Conservation (phyloP, 2,329 filamentous ascomycete genomes). For the Neonectria magnoliae region DNA sequence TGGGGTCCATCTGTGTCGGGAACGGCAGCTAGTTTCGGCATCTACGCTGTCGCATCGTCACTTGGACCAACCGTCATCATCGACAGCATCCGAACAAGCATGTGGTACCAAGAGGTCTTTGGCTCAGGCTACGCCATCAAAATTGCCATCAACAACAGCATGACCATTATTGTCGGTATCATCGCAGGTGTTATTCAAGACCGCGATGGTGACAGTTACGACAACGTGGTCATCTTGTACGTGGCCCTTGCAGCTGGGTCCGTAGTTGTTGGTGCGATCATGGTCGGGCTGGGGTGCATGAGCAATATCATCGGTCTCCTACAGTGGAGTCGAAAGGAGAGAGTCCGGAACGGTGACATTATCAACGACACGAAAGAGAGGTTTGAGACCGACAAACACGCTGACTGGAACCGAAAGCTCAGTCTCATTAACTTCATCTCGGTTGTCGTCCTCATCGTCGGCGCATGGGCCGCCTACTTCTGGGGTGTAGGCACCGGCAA, state of each 20-base stretch:
- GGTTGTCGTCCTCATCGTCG: conserved; percentile 58
- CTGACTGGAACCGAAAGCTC: conserved; percentile 51
- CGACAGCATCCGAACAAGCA: conserved; percentile 67
- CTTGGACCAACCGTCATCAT: conserved; percentile 69
- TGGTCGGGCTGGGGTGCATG: conserved; percentile 52
- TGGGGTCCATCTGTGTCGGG: conserved; percentile 60
- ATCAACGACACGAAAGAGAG: conserved; percentile 55
- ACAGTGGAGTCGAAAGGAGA: conserved; percentile 68
- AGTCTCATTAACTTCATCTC: conserved; percentile 55
- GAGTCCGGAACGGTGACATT: conserved; percentile 55
- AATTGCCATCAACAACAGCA: conserved; percentile 70
- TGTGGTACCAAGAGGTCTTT: conserved; percentile 70
- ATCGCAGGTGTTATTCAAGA: conserved; percentile 69
- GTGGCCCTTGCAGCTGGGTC: conserved; percentile 62
- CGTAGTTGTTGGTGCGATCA: conserved; percentile 53
- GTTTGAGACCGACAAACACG: conserved; percentile 49
- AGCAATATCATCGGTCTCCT: conserved; percentile 58
- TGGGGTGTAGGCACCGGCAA: conserved; percentile 68
- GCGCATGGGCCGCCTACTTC: conserved; percentile 66
- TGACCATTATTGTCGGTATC: conserved; percentile 69
- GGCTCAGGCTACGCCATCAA: conserved; percentile 69
- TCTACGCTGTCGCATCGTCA: conserved; percentile 65
- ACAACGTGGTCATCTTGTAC: conserved; percentile 65
- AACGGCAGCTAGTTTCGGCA: conserved; percentile 67
- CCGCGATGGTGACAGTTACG: conserved; percentile 64